Evolutionary conservation across 495 filamentous ascomycete genomes (phyloP).

Genomic region (Aspergillus baeticus): DNA sequence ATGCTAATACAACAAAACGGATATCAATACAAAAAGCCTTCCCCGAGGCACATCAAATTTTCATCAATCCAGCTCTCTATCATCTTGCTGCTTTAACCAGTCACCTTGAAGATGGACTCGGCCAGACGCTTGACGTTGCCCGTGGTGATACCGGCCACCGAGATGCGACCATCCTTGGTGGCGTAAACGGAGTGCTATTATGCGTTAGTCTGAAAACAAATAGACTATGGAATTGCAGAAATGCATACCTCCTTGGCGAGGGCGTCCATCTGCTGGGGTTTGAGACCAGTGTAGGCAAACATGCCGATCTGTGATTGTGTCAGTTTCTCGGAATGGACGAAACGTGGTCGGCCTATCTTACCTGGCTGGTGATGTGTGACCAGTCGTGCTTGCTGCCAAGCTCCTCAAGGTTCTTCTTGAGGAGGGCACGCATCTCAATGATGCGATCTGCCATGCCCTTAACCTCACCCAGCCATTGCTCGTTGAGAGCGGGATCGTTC

Average conservation of each 20-base stretch:
- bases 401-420: constrained; percentile 91
- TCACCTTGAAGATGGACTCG: constrained; percentile 93
- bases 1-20: constrained; percentile 29
- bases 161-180: constrained; percentile 96
- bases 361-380: constrained; percentile 95
- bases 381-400: constrained; percentile 95
- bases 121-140: constrained; percentile 92
- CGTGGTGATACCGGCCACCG: constrained; percentile 91
- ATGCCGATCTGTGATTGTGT: constrained; percentile 74
- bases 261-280: constrained; percentile 85
- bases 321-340: background rate
- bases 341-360: constrained; percentile 17
- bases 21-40: constrained; percentile 26
- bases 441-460: constrained; percentile 99
- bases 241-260: constrained; percentile 79
- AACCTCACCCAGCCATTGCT: constrained; percentile 95
- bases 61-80: constrained; percentile 7
- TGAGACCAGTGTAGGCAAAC: constrained; percentile 97
- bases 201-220: constrained; percentile 23
- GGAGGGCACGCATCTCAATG: constrained; percentile 91
- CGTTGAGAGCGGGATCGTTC: constrained; percentile 79
- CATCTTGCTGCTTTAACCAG: constrained; percentile 45
- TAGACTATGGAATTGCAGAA: background rate
- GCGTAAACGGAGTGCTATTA: constrained; percentile 87
- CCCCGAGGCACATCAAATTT: constrained; percentile 19